Evolutionary conservation across 1,284 basidiomycete species (phyloP).

Genomic region (Papiliotrema terrestris): DNA sequence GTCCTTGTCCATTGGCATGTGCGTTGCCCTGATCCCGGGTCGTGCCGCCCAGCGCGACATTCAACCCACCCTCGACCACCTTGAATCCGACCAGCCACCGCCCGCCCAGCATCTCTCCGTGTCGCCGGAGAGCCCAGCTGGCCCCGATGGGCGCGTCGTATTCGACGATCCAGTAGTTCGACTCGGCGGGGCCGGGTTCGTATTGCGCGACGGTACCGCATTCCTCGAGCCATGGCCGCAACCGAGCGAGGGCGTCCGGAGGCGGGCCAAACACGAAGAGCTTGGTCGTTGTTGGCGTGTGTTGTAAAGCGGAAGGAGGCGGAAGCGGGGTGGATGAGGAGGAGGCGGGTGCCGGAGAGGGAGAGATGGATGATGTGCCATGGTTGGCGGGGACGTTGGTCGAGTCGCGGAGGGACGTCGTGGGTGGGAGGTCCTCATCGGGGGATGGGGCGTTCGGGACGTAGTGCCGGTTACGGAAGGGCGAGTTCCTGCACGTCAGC

Average conservation of each 20-base stretch:
- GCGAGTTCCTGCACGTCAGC: background rate
- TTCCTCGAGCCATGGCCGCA: conserved; percentile 32
- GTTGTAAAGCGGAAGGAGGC: conserved; percentile 27
- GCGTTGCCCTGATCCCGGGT: background rate
- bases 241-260: conserved; percentile 20
- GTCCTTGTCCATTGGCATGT: background rate
- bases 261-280: conserved; percentile 45
- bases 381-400: background rate
- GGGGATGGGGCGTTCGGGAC: conserved; percentile 3
- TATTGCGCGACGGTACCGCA: conserved; percentile 34
- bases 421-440: conserved; percentile 24
- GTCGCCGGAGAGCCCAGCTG: conserved; percentile 33
- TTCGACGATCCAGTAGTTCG: conserved; percentile 40
- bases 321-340: conserved; percentile 15
- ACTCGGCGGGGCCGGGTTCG: conserved; percentile 35
- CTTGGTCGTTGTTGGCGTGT: conserved; percentile 27
- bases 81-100: conserved; percentile 43
- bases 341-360: background rate
- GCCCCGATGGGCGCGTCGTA: conserved; percentile 31
- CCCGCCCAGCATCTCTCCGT: conserved; percentile 41
- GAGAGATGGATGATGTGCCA: conserved; percentile 1
- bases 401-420: conserved; percentile 19
- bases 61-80: conserved; percentile 12
- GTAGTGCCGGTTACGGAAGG: background rate
- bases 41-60: no score